These are phyloP conservation scores for Coleophoma eucalyptorum DNA, from an alignment of 2,329 filamentous ascomycete species.

Conservation along the genomic window DNA sequence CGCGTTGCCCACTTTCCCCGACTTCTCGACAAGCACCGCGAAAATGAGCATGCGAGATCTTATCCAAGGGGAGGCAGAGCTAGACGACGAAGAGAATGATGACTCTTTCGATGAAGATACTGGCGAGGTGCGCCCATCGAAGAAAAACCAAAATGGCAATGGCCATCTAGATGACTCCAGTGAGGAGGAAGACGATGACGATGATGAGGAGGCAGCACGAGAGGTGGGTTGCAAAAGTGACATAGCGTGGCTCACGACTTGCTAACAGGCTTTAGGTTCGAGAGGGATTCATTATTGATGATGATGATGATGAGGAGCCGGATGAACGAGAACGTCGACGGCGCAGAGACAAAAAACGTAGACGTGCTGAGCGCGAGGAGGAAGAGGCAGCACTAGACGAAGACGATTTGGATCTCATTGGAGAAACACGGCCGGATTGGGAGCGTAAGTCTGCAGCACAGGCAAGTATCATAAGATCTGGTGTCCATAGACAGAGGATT, in stretches of 20 bases:
- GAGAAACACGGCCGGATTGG: constrained; percentile 70
- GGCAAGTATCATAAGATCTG: constrained; percentile 43
- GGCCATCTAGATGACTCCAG: constrained; percentile 72
- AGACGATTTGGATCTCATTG: constrained; percentile 93
- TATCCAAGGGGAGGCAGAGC: constrained; percentile 79
- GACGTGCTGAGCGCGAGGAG: constrained; percentile 72
- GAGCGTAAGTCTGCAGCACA: constrained; percentile 64
- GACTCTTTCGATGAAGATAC: constrained; percentile 78
- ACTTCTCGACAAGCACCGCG: no score
- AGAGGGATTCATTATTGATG: constrained; percentile 95
- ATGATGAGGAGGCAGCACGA: constrained; percentile 80
- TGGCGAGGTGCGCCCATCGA: constrained; percentile 49
- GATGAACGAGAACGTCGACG: constrained; percentile 49
- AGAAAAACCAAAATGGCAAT: constrained; percentile 33
- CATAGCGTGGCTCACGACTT: neutral
- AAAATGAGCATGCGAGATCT: constrained; percentile 72
- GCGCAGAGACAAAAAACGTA: constrained; percentile 72
- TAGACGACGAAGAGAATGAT: constrained; percentile 82
- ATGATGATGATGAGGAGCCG: constrained; percentile 77
- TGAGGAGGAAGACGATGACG: constrained; percentile 89
- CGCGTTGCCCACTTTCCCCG: no score
- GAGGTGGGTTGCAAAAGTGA: constrained; percentile 47
- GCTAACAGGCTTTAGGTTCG: constrained; percentile 57
- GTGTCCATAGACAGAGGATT: constrained; percentile 9
- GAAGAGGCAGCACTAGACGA: constrained; percentile 86